These are phyloP conservation scores for Tieghemostelium lacteum DNA, from an alignment of 78 protist species.

Conservation along the genomic window DNA sequence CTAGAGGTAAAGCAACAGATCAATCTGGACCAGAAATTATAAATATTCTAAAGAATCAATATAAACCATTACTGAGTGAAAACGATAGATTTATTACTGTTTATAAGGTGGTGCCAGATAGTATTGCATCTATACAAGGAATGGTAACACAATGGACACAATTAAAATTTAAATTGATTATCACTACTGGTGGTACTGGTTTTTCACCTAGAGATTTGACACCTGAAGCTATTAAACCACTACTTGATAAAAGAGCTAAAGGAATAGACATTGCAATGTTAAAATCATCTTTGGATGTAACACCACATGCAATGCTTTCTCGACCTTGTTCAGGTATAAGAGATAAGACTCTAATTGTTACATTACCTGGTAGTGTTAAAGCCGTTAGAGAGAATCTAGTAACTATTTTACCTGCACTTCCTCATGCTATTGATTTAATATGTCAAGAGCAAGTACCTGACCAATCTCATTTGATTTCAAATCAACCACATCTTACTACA, in stretches of 20 bases:
- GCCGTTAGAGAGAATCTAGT: slow-evolving; percentile 66
- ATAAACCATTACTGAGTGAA: not conserved
- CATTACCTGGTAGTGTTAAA: slow-evolving; percentile 79
- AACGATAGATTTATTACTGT: not conserved
- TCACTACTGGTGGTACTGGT: slow-evolving; percentile 81
- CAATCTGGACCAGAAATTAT: slow-evolving; percentile 69
- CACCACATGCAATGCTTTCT: slow-evolving; percentile 72
- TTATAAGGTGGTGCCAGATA: slow-evolving; percentile 73
- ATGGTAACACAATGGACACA: slow-evolving; percentile 28
- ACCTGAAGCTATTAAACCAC: slow-evolving; percentile 77
- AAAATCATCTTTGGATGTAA: slow-evolving; percentile 34
- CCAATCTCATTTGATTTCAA: slow-evolving; percentile 3
- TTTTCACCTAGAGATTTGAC: slow-evolving; percentile 72
- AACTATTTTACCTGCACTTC: slow-evolving; percentile 32
- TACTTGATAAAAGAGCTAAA: slow-evolving; percentile 19
- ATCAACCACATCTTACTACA: not conserved
- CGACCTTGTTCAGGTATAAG: slow-evolving; percentile 71
- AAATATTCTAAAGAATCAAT: slow-evolving; percentile 31
- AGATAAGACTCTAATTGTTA: slow-evolving; percentile 44
- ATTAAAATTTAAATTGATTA: slow-evolving; percentile 23
- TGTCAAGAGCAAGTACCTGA: slow-evolving; percentile 9
- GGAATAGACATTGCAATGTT: slow-evolving; percentile 76
- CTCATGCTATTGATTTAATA: slow-evolving; percentile 46
- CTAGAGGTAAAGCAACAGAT: slow-evolving; percentile 49
- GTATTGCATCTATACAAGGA: slow-evolving; percentile 28